Evolutionary conservation across 768 basidiomycete genomes (phyloP), one percentile per base, ranked within the genome.

Genomic region (Nidularia sp.): DNA sequence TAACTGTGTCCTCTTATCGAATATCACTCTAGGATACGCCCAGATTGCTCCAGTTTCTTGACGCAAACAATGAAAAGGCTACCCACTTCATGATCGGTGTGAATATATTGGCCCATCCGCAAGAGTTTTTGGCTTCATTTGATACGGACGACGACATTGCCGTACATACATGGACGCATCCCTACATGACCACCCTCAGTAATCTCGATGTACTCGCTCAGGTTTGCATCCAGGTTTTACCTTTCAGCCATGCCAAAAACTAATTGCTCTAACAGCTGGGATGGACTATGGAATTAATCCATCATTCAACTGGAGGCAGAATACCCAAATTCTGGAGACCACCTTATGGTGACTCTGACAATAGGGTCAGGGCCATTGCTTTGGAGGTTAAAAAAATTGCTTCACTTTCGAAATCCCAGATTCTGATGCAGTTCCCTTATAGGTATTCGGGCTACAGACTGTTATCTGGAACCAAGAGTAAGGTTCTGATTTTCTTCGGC

Each of bases 401-500:
- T 39, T 39, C 36, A 39, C n/a, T 39, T n/a, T 39, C 36, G n/a
- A 39, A 39, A 39, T 7, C 36, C n/a, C 8, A 39, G 7, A 39
- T 39, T 43, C 31, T 48, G 45, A 55, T 42, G 48, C 31, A 31
- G 18, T 33, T 12, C 39, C 25, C 31, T 9, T 43, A 13, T 25
- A 75, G 71, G 70, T 81, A 33, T 94, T 97, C 63, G 92, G 90
- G 25, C 67, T 98, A 56, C 76, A 77, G 18, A 88, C 90, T n/a
- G 80, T 95, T 50, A 69, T 91, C 57, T 98, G 95, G 95, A 94
- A 96, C 68, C 80, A 85, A 53, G 94, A 95, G 88, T 90, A 69
- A 49, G n/a, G n/a, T n/a, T 80, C 18, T 7, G 25, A 34, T 47
- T 9, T n/a, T 47, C 48, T 51, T 42, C 42, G 42, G 8, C 48